Base-by-base conservation (phyloP, 805 yeast species). In the Schwanniomyces yamadae region DNA sequence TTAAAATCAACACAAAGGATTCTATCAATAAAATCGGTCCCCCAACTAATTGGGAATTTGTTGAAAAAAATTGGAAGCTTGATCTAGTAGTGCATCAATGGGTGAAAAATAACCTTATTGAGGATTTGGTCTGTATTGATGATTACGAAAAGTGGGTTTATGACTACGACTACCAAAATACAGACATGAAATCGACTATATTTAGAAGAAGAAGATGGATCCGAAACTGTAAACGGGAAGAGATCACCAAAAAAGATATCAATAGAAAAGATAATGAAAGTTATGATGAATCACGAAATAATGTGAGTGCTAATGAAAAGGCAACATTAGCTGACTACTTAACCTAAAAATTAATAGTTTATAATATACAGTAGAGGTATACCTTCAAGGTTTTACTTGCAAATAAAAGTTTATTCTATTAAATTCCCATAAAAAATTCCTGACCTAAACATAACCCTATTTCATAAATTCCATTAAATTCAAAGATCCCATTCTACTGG, bases 71-170 rank as follows among this genome's bases (percentile, higher is more conserved):
- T 9, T 87, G 96, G 96, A 61, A 58, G 7, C 51, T 85, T 31
- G 95, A 87, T 56, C 66, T 80, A 31, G 63, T 73, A 13, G 87
- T 88, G 0, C 60, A 63, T 17, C 57, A 49, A 2, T 87, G 95
- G 95, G 85, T 81, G 6, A 58, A 59, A 29, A 52, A 59, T 2
- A 71, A 76, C 35, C 61, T 74, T 33, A 59, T 82, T 10, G 40
- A 49, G 19, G 82, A 75, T 38, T 58, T 77, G 29, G 78, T 82
- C 11, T 70, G 67, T 14, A 67, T 84, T 14, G 95, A 87, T 59
- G 65, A 75, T 19, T 89, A 80, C 37, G 84, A 83, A 26, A 87
- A 87, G 57, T 87, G 95, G 95, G 91, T 85, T 13, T 87, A 87
- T 55, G 95, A 87, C 55, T 87, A 87, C 55, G 95, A 87, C 55